Evolutionary conservation across 768 basidiomycete species (phyloP).

Genomic region (Lenzites betulinus): DNA sequence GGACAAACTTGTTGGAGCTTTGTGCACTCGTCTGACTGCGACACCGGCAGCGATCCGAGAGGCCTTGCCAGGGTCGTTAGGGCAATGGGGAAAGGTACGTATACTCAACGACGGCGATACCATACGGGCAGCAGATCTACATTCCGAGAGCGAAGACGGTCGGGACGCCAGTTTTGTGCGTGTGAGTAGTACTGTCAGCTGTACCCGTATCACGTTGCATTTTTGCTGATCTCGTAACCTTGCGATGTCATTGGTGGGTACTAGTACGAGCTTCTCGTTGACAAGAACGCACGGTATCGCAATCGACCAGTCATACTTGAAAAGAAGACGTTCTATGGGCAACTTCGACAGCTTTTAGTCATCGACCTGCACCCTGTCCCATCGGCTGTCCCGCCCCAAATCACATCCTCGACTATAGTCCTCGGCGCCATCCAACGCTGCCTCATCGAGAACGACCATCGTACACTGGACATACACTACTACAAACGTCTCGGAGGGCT

Average conservation of each 20-base stretch:
- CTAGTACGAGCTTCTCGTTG: conserved; percentile 31
- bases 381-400: conserved; percentile 34
- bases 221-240: no score
- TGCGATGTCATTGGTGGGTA: no score
- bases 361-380: conserved; percentile 41
- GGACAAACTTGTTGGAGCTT: neutral
- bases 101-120: conserved; percentile 27
- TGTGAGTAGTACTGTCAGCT: neutral
- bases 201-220: no score
- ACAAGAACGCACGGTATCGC: conserved; percentile 36
- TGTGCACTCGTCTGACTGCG: neutral
- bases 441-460: neutral
- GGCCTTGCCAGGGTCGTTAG: conserved; percentile 12
- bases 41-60: neutral
- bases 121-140: conserved; percentile 19
- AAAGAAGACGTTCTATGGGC: conserved; percentile 31
- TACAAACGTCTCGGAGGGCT: conserved; percentile 11
- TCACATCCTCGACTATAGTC: conserved; percentile 11
- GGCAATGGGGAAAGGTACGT: conserved; percentile 29
- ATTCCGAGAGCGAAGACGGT: neutral
- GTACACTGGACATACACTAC: conserved; percentile 23
- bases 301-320: conserved; percentile 28
- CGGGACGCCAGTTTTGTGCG: neutral
- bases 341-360: conserved; percentile 43
- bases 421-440: conserved; percentile 30